These are phyloP conservation scores for Helicosporidium sp. DNA, from an alignment of 139 green algal species.

Conservation along the genomic window DNA sequence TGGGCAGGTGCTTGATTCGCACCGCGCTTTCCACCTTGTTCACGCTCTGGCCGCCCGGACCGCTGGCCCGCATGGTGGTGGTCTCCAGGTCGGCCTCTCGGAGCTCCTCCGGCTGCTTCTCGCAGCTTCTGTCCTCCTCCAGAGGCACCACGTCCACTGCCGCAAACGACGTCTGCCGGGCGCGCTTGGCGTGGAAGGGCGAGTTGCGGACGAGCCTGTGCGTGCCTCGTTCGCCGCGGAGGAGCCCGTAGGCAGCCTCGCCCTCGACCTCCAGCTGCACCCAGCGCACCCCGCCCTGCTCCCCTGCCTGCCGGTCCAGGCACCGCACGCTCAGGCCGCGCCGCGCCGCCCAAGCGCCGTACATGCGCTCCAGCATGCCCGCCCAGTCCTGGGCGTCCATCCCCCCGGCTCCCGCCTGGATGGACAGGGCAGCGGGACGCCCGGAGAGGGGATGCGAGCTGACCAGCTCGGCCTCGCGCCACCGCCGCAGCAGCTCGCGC, in stretches of 20 bases:
- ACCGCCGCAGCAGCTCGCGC: no score
- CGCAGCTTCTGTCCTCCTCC: constrained; percentile 28
- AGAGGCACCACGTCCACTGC: constrained; percentile 68
- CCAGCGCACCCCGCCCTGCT: constrained; percentile 78
- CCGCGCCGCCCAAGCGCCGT: constrained; percentile 54
- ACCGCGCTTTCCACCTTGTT: constrained; percentile 94
- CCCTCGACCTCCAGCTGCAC: constrained; percentile 55
- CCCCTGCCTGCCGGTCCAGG: constrained; percentile 25
- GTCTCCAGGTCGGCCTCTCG: constrained; percentile 74
- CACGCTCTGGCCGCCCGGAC: constrained; percentile 85
- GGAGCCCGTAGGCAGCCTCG: not conserved
- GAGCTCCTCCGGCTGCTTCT: constrained; percentile 34
- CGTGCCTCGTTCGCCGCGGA: constrained; percentile 77
- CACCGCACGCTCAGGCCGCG: constrained; percentile 20
- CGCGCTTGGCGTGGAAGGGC: constrained; percentile 76
- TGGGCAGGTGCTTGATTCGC: constrained; percentile 71
- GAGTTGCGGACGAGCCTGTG: constrained; percentile 81
- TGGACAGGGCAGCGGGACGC: no score
- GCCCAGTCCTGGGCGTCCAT: constrained; percentile 83
- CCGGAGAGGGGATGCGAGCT: no score
- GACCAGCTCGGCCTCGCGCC: no score
- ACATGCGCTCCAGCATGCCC: constrained; percentile 86
- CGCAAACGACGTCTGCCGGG: constrained; percentile 88
- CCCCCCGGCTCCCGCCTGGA: constrained; percentile 56
- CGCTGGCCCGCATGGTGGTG: constrained; percentile 50